Conservation (phyloP, 371 early-diverging fungal species). For the Lichtheimia ramosa region DNA sequence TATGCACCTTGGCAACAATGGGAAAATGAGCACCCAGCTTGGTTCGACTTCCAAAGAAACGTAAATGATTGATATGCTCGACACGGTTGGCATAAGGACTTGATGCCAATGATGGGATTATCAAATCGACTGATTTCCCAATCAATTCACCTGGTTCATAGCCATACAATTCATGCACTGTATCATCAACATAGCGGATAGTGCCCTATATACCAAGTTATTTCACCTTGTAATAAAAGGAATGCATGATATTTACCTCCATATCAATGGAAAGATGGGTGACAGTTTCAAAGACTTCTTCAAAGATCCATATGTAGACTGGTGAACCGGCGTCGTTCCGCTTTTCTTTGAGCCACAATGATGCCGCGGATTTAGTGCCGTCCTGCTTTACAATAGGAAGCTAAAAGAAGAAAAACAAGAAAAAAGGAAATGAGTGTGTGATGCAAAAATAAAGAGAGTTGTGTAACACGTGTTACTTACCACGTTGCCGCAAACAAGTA, state of each 20-base stretch:
- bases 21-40: constrained; percentile 62
- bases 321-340: constrained; percentile 48
- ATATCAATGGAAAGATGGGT: constrained; percentile 33
- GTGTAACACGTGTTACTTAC: constrained; percentile 37
- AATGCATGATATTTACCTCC: constrained; percentile 20
- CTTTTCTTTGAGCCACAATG: constrained; percentile 69
- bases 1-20: constrained; percentile 52
- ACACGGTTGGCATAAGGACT: constrained; percentile 2
- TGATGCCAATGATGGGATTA: constrained; percentile 38
- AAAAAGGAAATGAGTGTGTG: too few relatives aligned
- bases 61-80: constrained; percentile 46
- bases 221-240: not conserved
- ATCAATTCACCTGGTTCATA: constrained; percentile 50
- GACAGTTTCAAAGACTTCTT: constrained; percentile 63
- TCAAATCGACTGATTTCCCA: constrained; percentile 37
- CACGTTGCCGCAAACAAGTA: constrained; percentile 68
- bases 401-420: constrained; percentile 20
- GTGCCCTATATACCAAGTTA: constrained; percentile 35
- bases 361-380: constrained; percentile 60
- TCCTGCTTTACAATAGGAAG: constrained; percentile 64
- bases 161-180: constrained; percentile 56
- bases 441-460: not conserved
- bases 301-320: constrained; percentile 74
- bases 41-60: constrained; percentile 62
- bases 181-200: constrained; percentile 52